These are phyloP conservation scores for Herpomyces periplanetae DNA, from an alignment of 2,329 filamentous ascomycete species.

Conservation along the genomic window DNA sequence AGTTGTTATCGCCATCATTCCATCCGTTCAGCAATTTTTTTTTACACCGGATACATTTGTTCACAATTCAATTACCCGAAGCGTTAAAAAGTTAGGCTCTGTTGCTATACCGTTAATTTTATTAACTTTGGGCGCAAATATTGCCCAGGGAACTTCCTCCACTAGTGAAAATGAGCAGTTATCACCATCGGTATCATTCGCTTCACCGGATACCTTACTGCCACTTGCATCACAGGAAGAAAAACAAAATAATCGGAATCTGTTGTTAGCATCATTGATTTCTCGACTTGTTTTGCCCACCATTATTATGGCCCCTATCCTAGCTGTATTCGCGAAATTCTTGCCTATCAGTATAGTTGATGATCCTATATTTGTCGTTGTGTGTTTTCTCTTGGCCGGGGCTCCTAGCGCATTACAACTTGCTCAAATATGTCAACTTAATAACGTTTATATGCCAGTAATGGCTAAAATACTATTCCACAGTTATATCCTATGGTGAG, in stretches of 20 bases:
- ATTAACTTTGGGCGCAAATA: slow-evolving; percentile 70
- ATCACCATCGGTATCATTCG: too few relatives aligned
- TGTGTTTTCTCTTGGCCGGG: slow-evolving; percentile 79
- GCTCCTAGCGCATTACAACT: slow-evolving; percentile 74
- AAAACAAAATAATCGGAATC: slow-evolving; percentile 21
- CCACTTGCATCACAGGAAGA: slow-evolving; percentile 29
- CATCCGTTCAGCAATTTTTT: slow-evolving; percentile 39
- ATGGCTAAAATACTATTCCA: slow-evolving; percentile 83
- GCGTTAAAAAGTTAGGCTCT: slow-evolving; percentile 42
- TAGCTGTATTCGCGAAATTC: slow-evolving; percentile 59
- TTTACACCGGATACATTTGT: slow-evolving; percentile 64
- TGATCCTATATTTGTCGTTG: slow-evolving; percentile 89
- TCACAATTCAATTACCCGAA: slow-evolving; percentile 63
- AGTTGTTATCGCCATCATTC: slow-evolving; percentile 63
- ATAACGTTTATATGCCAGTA: slow-evolving; percentile 68
- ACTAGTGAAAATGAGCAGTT: slow-evolving; percentile 19
- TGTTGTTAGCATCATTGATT: slow-evolving; percentile 49
- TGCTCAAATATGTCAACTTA: slow-evolving; percentile 93
- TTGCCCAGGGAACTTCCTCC: slow-evolving; percentile 59
- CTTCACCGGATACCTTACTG: too few relatives aligned
- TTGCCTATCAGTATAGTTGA: slow-evolving; percentile 73
- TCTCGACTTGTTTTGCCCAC: slow-evolving; percentile 77
- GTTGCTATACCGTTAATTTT: slow-evolving; percentile 83
- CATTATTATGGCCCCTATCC: slow-evolving; percentile 53
- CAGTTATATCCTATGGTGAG: slow-evolving; percentile 74